Evolutionary conservation across 805 yeast species (phyloP).

Genomic region (Candida morakotiae): DNA sequence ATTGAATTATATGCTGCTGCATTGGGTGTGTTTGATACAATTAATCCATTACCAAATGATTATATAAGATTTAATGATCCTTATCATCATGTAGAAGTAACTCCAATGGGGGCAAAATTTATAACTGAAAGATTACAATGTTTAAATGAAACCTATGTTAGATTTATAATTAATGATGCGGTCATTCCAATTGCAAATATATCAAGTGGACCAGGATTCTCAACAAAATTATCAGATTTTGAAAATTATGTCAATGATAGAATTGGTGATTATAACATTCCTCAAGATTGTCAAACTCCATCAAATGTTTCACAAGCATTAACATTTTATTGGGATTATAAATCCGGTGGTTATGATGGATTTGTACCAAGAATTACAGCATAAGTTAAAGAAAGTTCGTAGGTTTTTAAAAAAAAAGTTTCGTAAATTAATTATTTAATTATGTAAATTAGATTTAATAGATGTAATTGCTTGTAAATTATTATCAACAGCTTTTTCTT

Average conservation of each 20-base stretch:
- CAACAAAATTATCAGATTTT: conserved; percentile 35
- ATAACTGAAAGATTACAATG: conserved; percentile 35
- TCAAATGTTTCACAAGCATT: conserved; percentile 21
- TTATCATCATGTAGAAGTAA: conserved; percentile 39
- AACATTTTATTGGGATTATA: conserved; percentile 42
- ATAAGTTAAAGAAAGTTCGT: conserved; percentile 1
- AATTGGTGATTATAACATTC: conserved; percentile 22
- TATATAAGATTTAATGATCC: conserved; percentile 43
- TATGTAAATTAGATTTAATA: conserved; percentile 2
- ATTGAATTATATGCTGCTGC: conserved; percentile 60
- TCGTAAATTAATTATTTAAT: no score
- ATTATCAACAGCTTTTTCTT: not conserved
- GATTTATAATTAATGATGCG: conserved; percentile 38
- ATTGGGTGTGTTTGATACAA: conserved; percentile 50
- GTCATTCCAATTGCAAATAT: conserved; percentile 34
- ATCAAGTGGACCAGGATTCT: conserved; percentile 39
- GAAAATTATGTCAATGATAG: conserved; percentile 26
- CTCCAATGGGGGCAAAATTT: conserved; percentile 40
- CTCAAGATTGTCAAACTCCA: conserved; percentile 24
- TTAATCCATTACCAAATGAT: conserved; percentile 40
- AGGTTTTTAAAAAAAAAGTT: no score
- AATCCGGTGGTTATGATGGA: conserved; percentile 9
- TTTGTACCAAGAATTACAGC: conserved; percentile 7
- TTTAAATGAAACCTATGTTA: conserved; percentile 25
- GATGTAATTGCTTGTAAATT: conserved; percentile 6